Evolutionary conservation across 2,329 filamentous ascomycete species (phyloP), one percentile per base, ranked within the genome.

Genomic region (Cadophora malorum): DNA sequence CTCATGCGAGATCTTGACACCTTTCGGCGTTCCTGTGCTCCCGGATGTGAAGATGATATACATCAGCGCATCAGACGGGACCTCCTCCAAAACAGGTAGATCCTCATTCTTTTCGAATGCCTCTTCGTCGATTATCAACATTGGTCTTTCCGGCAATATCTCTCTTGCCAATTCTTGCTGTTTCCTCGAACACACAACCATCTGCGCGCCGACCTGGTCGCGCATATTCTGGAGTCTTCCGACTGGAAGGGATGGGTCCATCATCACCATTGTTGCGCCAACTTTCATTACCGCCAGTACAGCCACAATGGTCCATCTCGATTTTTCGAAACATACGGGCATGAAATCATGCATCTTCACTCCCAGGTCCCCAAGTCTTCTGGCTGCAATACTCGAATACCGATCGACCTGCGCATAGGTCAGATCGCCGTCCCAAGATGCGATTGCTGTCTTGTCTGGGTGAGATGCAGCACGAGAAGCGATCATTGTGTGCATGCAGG

Each of bases 401-500:
- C 67, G 25, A n/a, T 78, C 74, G 21, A 77, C 38, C 62, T 73
- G 63, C 4, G 41, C 49, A 33, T 76, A 75, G 21, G 70, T 74
- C 50, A 76, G 58, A n/a, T 74, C 70, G 63, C 78, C 79, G 55
- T 74, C 71, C 76, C 75, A 77, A 4, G 75, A 74, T 38, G 52
- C 33, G 10, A 81, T 75, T 8, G 80, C 80, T 4, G 74, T 58
- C 64, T 80, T 80, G 2, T 79, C 72, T 0, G 79, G 78, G 16
- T 76, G 69, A 12, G 72, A 68, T 50, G 69, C 69, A 16, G 79
- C 79, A 73, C 77, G 80, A 63, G 82, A 75, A 4, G 79, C 74
- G 19, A 85, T 75, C 65, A 83, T 78, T 0, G 83, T 81, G 68
- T 85, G 82, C 78, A 83, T 83, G 72, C 83, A 84, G 49, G 78